A percentile compares a stretch with the other conserved stretches of the same genome.
Conservation (phyloP, 2,329 filamentous ascomycete species). For the Incumbomyces lentus region DNA sequence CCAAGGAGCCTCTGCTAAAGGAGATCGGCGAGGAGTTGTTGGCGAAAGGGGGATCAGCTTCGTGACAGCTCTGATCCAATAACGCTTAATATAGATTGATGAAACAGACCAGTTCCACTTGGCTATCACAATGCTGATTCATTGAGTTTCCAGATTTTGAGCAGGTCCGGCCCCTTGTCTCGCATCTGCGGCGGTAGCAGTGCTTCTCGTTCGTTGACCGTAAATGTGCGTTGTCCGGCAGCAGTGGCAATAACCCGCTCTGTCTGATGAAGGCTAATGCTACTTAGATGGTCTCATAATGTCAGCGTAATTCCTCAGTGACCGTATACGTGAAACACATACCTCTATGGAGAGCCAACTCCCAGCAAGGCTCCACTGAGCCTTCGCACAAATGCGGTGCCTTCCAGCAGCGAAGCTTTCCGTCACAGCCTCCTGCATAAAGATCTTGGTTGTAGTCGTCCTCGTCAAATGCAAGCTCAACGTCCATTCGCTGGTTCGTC, state of each 20-base stretch:
- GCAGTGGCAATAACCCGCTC: conserved; percentile 41
- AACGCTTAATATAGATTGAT: too few species aligned
- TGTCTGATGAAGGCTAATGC: conserved; percentile 36
- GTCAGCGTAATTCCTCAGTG: conserved; percentile 25
- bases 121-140: too few species aligned
- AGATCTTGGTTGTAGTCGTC: conserved; percentile 38
- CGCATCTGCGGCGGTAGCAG: not conserved
- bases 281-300: conserved; percentile 27
- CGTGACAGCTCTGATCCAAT: not conserved
- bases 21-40: conserved; percentile 39
- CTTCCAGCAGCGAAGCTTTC: conserved; percentile 41
- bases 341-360: conserved; percentile 38
- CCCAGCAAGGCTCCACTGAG: conserved; percentile 32
- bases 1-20: conserved; percentile 47
- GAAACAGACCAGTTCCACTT: too few species aligned
- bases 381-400: conserved; percentile 34
- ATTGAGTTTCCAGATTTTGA: not conserved
- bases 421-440: conserved; percentile 51
- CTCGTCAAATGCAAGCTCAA: conserved; percentile 38
- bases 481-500: conserved; percentile 47
- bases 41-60: conserved; percentile 24
- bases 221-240: conserved; percentile 31
- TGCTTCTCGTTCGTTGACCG: not conserved
- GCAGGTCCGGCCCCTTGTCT: not conserved
- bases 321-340: conserved; percentile 10